phyloP scores from a whole-genome alignment of 345 rosid genomes.

The Eucalyptus tenuipes region DNA sequence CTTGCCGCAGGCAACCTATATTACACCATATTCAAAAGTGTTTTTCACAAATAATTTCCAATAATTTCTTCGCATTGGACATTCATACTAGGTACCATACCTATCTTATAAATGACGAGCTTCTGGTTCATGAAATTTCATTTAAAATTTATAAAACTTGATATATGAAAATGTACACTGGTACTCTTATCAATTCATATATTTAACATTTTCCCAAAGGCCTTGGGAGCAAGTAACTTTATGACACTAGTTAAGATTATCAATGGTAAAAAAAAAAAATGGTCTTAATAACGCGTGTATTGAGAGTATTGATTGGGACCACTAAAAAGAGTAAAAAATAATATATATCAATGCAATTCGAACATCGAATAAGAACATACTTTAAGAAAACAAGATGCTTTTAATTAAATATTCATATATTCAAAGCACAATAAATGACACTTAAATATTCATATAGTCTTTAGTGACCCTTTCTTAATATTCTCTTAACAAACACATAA shows the following conservation, averaged over 20 bases:
- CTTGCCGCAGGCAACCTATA: neutral
- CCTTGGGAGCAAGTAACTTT: neutral
- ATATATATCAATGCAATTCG: neutral
- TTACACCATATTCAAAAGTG: too few species aligned
- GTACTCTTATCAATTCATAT: neutral
- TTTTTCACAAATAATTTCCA: neutral
- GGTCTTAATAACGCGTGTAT: neutral
- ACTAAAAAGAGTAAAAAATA: neutral
- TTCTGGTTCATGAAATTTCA: neutral
- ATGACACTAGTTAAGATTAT: neutral
- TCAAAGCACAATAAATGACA: neutral
- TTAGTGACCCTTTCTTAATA: neutral
- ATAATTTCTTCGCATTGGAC: neutral
- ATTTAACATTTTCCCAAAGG: neutral
- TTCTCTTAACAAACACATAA: neutral
- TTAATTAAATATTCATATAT: neutral
- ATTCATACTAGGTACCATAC: neutral
- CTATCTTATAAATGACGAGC: fast-evolving
- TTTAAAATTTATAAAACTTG: neutral
- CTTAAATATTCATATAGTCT: too few species aligned
- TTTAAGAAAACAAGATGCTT: neutral
- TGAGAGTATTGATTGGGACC: neutral
- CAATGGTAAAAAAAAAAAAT: neutral
- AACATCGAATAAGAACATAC: neutral
- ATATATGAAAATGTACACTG: neutral